These are phyloP conservation scores for Thinopyrum elongatum DNA, from an alignment of 176 grass and related monocot genomes.

Conservation along the genomic window DNA sequence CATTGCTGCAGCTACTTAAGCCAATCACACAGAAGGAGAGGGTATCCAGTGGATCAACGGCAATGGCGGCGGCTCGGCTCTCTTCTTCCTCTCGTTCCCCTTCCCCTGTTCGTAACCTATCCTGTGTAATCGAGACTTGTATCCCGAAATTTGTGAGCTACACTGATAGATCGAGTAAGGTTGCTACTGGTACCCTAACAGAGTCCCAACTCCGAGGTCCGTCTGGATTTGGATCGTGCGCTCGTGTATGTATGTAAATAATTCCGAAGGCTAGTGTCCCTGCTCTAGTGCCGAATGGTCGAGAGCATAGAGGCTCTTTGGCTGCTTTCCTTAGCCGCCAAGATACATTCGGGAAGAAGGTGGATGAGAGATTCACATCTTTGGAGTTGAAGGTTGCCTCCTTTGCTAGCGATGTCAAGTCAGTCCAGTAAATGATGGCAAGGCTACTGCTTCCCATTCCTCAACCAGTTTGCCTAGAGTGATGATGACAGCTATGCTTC, in stretches of 20 bases:
- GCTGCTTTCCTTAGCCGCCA: background rate
- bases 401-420: background rate
- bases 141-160: too few species aligned
- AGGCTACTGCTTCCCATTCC: too few species aligned
- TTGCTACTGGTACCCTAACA: too few species aligned
- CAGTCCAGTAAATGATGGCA: background rate
- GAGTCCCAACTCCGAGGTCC: background rate
- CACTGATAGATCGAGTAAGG: too few species aligned
- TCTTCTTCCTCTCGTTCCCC: too few species aligned
- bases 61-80: too few species aligned
- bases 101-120: too few species aligned
- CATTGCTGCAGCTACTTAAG: too few species aligned
- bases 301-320: background rate
- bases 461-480: too few species aligned
- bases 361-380: background rate
- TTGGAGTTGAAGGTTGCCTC: background rate
- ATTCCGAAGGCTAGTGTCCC: background rate
- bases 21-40: too few species aligned
- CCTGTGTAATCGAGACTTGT: too few species aligned
- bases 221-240: background rate
- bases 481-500: background rate
- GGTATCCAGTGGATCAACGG: too few species aligned
- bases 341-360: background rate
- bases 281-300: background rate
- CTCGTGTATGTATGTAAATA: conserved; percentile 25